Percentiles rank a stretch among this genome's conserved stretches.
These are phyloP conservation scores for Dictyostelium firmibasis DNA, from an alignment of 78 protist genomes.

Conservation along the genomic window DNA sequence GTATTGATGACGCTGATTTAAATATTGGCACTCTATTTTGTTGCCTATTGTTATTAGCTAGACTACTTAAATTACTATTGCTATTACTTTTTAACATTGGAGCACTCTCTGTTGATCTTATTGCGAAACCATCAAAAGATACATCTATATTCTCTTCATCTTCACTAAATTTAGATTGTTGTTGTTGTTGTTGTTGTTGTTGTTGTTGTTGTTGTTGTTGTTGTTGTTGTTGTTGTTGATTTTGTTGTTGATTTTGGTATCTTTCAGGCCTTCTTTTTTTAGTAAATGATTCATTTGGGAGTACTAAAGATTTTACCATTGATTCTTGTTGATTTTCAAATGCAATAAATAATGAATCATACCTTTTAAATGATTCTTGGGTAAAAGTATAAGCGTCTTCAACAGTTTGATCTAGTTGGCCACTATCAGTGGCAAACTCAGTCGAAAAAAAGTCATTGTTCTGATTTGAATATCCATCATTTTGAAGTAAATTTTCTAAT, in stretches of 20 bases:
- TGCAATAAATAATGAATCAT: conserved; percentile 8
- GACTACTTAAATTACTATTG: background rate
- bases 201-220: background rate
- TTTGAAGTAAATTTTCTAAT: conserved; percentile 8
- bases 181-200: background rate
- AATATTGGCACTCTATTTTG: background rate
- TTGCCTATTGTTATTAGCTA: background rate
- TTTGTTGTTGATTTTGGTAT: background rate
- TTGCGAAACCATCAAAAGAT: background rate
- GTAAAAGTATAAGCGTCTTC: conserved; percentile 32
- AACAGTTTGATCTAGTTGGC: background rate
- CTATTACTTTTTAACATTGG: background rate
- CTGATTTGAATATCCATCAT: background rate
- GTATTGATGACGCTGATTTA: conserved; percentile 6
- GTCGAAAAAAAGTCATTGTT: background rate
- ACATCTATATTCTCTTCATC: background rate
- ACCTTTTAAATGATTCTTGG: conserved; percentile 15
- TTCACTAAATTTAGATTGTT: background rate
- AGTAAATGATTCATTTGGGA: background rate
- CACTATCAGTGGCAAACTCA: background rate
- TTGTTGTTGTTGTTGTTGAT: background rate
- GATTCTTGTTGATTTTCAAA: conserved; percentile 34
- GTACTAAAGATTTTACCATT: background rate
- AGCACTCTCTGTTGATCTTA: background rate
- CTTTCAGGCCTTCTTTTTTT: conserved; percentile 22